These are phyloP conservation scores for Mallotus repandus DNA, from an alignment of 441 rosid species.

Conservation along the genomic window DNA sequence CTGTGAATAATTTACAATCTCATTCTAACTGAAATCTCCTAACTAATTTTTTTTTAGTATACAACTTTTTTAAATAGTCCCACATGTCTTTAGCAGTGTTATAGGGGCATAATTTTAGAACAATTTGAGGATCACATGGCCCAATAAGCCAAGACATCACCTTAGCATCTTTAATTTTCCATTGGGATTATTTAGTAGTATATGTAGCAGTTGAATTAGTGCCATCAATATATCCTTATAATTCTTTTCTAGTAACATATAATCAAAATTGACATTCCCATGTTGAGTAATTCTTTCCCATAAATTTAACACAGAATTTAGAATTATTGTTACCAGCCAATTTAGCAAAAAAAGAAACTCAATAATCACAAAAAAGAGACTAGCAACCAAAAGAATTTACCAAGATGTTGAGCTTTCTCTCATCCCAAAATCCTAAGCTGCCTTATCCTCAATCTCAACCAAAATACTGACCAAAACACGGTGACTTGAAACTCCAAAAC, in stretches of 20 bases:
- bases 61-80: not conserved
- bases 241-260: conserved; percentile 12
- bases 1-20: not conserved
- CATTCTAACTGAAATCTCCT: conserved; percentile 2
- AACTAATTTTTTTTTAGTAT: not conserved
- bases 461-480: too few relatives aligned
- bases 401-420: too few relatives aligned
- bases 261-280: conserved; percentile 10
- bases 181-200: not conserved
- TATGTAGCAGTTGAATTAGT: not conserved
- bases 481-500: too few relatives aligned
- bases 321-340: too few relatives aligned
- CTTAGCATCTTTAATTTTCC: not conserved
- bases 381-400: too few relatives aligned
- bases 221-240: conserved; percentile 10
- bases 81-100: not conserved
- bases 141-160: conserved; percentile 1
- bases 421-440: too few relatives aligned
- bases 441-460: too few relatives aligned
- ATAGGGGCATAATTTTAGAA: not conserved
- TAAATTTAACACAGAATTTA: not conserved
- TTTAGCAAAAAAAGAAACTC: too few relatives aligned
- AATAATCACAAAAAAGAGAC: too few relatives aligned
- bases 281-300: not conserved
- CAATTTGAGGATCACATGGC: conserved; percentile 8